Evolutionary conservation across 1,284 basidiomycete species (phyloP), one percentile per base, ranked within the genome.

Genomic region (Ustilago tritici): DNA sequence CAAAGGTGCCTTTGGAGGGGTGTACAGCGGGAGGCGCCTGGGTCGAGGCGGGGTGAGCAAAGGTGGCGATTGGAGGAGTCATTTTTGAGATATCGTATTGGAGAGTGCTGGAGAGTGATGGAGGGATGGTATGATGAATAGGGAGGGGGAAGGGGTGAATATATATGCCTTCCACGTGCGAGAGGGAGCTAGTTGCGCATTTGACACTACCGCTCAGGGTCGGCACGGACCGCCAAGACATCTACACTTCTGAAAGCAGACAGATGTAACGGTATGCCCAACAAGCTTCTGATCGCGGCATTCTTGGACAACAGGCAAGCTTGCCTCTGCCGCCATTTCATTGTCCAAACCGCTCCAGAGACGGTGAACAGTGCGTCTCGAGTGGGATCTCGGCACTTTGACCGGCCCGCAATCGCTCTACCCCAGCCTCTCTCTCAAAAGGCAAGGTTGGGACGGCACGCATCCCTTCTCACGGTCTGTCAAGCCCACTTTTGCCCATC

Each of bases 61-160:
- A 81, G 32, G 81, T 78, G 15, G 81, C 78, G 6, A 70, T 76
- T 46, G 81, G 81, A 59, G 81, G 81, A 15, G 77, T 69, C 81
- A 82, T 82, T 32, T 54, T 61, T 43, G 4, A 19, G 11, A 9
- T 4, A 17, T 36, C 8, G 38, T 28, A 23, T 10, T n/a, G 31
- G 10, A 4, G 31, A 0, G n/a, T 35, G 32, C 4, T 32, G 40
- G 31, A 23, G 46, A 41, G 12, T n/a, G 17, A 41, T 7, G 46
- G 47, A 28, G 34, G 10, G 41, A 41, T 31, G 12, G 15, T 31
- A 14, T 17, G 11, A 28, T 5, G 23, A 38, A 28, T 14, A 36
- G 23, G 28, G 31, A 28, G 9, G 3, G 46, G 9, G 23, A 9
- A 8, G 23, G n/a, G 4, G 23, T 6, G 19, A 23, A 50, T 23